Base-by-base conservation (phyloP, 2,329 filamentous ascomycete genomes). In the Epichloe glyceriae region DNA sequence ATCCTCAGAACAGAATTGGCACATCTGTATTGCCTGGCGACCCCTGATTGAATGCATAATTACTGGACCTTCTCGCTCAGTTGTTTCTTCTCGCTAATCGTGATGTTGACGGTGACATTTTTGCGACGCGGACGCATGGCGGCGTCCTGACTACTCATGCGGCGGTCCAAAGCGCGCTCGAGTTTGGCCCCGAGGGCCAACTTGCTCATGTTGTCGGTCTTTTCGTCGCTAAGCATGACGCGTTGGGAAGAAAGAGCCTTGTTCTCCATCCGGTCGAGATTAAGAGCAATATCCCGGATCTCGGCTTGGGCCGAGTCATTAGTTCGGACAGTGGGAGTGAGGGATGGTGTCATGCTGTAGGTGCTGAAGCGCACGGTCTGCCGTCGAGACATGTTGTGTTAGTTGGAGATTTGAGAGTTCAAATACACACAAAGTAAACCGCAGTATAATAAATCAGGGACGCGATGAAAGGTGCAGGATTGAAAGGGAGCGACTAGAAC, bases 131-230 rank as follows among this genome's bases (percentile, higher is more conserved):
- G 79, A 56, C 85, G 81, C 76, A 93, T 90, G 67, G 87, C 83
- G 57, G 90, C 90, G 61, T 96, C 90, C 68, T 96, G 90, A 58
- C 86, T 73, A 30, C 80, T 85, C 89, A 95, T 93, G 62, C 90
- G 80, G 57, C 89, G 78, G 58, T 85, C 85, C 50, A 96, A 79
- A 20, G 90, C 89, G 54, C 90, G 82, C 66, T 95, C 89, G 40
- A 95, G 79, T 72, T 95, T 95, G 54, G 89, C 89, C 46, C 89
- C 86, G 49, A 95, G 78, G 38, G 89, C 89, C 52, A 95, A 78
- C 72, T 94, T 94, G 72, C 82, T 83, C 68, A 95, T 74, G 64
- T 85, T 83, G 61, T 88, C 86, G 19, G 77, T 80, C 75, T 95
- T 94, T 68, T 91, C 82, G 55, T 85, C 80, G 64, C 75, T 85